Evolutionary conservation across 345 rosid species (phyloP), one percentile per base, ranked within the genome.

Genomic region (Euphorbia pulcherrima): DNA sequence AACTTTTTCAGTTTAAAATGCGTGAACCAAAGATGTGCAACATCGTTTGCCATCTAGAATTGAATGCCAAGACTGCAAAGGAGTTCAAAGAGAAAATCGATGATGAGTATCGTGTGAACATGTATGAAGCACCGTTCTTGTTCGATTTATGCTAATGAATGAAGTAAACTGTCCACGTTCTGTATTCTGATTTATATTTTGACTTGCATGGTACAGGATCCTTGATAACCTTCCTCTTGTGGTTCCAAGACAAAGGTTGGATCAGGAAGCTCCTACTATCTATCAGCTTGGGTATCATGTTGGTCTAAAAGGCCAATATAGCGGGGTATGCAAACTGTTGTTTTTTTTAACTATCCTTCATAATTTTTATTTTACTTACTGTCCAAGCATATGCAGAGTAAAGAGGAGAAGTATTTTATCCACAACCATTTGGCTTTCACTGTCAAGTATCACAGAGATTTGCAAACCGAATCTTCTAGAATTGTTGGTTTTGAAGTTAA

Each of bases 401-500:
- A 90, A 81, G 96, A 90, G 66, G 93, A 90, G 60, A 92, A 82
- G 75, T 84, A 83, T 79, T 90, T 93, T 75, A 82, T 93, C 79
- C 88, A 93, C 78, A 93, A 93, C 76, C 98, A 93, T 82, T 75
- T 90, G 78, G 73, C 96, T 55, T 90, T 93, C 77, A 85, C 87
- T 4, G 97, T 93, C 79, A 90, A 86, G 82, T 93, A 77, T 77
- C 98, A 93, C 68, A 86, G 79, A 66, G 98, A 93, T 78, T 3
- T 46, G 16, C 86, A 85, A 65, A 87, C 94, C 11, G 94, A 86
- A 58, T 67, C 87, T 68, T 90, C 97, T 29, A 89, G 98, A 75
- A 93, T 93, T 76, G 98, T 93, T 40, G 98, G 98, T 55, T 93
- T 93, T 74, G 97, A 93, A 81, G 98, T 93, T 64, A 93, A 85